Conservation (phyloP, 2,329 filamentous ascomycete genomes). For the Alternaria novae-zelandiae region DNA sequence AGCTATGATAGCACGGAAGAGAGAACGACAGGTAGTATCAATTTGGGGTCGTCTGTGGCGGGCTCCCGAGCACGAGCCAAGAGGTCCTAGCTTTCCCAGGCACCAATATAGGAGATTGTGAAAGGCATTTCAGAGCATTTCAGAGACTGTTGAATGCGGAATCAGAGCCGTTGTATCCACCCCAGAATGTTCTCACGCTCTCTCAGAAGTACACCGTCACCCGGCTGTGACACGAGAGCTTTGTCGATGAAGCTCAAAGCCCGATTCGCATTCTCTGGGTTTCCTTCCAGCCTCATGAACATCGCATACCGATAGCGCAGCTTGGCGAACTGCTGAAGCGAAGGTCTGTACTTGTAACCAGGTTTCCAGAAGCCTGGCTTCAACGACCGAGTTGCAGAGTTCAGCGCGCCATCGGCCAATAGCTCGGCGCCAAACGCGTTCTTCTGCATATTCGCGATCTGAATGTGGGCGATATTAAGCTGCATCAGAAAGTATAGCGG, state of each 20-base stretch:
- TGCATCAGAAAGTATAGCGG: constrained; percentile 22
- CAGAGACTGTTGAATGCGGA: neutral
- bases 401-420: constrained; percentile 6
- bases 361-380: constrained; percentile 13
- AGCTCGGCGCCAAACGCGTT: neutral
- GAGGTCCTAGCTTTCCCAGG: neutral
- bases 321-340: constrained; percentile 12
- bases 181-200: constrained; percentile 12
- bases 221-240: constrained; percentile 3
- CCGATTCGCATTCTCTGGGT: neutral
- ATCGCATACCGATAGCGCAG: constrained; percentile 12
- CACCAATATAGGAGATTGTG: neutral
- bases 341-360: constrained; percentile 9
- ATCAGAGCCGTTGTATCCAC: constrained; percentile 1
- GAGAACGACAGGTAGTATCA: neutral
- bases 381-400: neutral
- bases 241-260: constrained; percentile 2
- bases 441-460: constrained; percentile 6
- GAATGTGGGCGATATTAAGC: constrained; percentile 21
- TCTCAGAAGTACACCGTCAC: constrained; percentile 6
- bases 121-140: too few species aligned
- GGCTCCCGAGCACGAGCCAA: neutral
- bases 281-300: constrained; percentile 6
- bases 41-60: neutral
- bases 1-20: too few species aligned